Evolutionary conservation across 345 rosid genomes (phyloP).

Genomic region (Heritiera littoralis): DNA sequence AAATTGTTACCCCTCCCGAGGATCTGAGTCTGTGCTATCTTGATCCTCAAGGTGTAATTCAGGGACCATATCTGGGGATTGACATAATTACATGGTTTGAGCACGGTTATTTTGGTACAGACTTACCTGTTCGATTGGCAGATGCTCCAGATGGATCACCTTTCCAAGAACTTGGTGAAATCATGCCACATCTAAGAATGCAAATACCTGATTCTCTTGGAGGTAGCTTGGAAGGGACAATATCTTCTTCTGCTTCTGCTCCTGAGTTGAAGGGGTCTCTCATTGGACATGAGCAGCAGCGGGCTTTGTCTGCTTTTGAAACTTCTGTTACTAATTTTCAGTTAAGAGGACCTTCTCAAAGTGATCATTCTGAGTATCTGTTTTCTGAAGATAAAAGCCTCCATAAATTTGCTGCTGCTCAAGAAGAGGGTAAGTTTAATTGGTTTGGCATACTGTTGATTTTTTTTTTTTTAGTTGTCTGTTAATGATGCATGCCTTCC

Average conservation of each 20-base stretch:
- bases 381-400: conserved; percentile 34
- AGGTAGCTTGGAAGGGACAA: background rate
- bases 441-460: conserved; percentile 14
- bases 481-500: conserved; percentile 17
- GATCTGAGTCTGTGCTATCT: conserved; percentile 69
- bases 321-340: conserved; percentile 21
- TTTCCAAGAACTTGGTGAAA: conserved; percentile 64
- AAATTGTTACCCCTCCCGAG: conserved; percentile 37
- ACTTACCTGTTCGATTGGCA: conserved; percentile 72
- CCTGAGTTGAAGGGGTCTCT: conserved; percentile 23
- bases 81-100: conserved; percentile 89
- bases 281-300: conserved; percentile 22
- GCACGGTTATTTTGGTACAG: conserved; percentile 89
- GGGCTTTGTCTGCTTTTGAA: conserved; percentile 25
- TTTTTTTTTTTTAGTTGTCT: conserved; percentile 16
- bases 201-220: conserved; percentile 28
- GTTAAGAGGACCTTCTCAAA: conserved; percentile 24
- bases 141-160: conserved; percentile 76
- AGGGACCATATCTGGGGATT: conserved; percentile 82
- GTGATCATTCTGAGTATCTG: conserved; percentile 19
- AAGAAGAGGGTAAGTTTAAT: conserved; percentile 47
- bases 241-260: conserved; percentile 14
- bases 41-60: conserved; percentile 85
- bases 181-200: conserved; percentile 63
- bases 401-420: conserved; percentile 35